Conservation (phyloP, 2,329 filamentous ascomycete genomes). For the Colletotrichum sidae region DNA sequence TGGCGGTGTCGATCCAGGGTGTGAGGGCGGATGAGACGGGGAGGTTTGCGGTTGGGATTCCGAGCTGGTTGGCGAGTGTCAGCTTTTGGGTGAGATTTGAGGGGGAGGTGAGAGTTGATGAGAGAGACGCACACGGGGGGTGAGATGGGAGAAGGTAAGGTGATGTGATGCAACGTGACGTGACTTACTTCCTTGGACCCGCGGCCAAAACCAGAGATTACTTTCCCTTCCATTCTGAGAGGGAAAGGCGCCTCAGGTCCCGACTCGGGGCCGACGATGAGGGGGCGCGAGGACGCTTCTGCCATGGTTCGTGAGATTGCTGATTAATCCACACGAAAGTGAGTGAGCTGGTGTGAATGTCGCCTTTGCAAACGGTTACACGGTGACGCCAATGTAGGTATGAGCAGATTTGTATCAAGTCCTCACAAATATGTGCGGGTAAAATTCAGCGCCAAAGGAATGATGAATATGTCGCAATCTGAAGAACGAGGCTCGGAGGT, state of each 20-base stretch:
- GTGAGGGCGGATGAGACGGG: slow-evolving; percentile 73
- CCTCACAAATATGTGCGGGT: no score
- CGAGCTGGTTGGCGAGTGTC: slow-evolving; percentile 69
- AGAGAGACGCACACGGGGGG: no score
- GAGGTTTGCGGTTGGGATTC: slow-evolving; percentile 96
- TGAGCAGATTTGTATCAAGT: no score
- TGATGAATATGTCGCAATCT: background rate
- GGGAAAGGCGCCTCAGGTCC: slow-evolving; percentile 86
- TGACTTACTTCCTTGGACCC: slow-evolving; percentile 85
- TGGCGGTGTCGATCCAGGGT: slow-evolving; percentile 71
- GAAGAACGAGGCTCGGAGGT: background rate
- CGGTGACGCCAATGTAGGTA: no score
- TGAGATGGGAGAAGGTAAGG: background rate
- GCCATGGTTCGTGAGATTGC: slow-evolving; percentile 16
- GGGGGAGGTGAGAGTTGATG: background rate
- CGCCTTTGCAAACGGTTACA: background rate
- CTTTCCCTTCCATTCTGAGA: slow-evolving; percentile 83
- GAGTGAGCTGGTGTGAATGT: background rate
- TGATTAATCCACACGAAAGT: slow-evolving; percentile 16
- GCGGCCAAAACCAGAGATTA: slow-evolving; percentile 93
- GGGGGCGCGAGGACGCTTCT: slow-evolving; percentile 61
- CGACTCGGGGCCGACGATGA: slow-evolving; percentile 77
- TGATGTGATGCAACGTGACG: background rate
- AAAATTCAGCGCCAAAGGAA: no score
- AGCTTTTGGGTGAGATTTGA: background rate